These are phyloP conservation scores for Alternaria gaisen DNA, from an alignment of 2,329 filamentous ascomycete species.

Conservation along the genomic window DNA sequence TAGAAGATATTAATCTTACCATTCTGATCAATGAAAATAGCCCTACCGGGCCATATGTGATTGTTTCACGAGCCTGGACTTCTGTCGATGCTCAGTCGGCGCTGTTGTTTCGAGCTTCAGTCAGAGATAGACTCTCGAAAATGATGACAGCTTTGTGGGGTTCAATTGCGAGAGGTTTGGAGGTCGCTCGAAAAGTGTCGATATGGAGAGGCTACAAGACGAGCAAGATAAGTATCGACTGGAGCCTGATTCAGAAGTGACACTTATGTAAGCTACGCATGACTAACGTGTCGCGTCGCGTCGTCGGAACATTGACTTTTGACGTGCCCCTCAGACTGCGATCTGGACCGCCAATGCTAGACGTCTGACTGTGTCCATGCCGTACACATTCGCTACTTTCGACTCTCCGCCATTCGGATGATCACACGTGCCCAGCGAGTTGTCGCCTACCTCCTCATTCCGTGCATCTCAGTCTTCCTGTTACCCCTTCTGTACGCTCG, in stretches of 20 bases:
- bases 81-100: neutral
- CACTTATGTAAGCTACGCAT: neutral
- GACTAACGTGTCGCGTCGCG: neutral
- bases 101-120: too few relatives aligned
- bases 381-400: neutral
- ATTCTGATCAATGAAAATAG: neutral
- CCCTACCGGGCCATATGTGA: neutral
- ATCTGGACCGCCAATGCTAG: neutral
- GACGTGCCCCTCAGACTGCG: neutral
- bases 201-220: neutral
- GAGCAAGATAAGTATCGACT: neutral
- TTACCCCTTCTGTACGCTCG: neutral
- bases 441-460: constrained; percentile 5
- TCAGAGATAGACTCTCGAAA: neutral
- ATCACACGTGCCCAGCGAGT: constrained; percentile 1
- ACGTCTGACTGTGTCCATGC: neutral
- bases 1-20: neutral
- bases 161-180: neutral
- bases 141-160: neutral
- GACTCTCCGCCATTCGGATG: constrained; percentile 4
- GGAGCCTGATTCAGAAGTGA: neutral
- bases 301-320: neutral
- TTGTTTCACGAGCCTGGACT: too few relatives aligned
- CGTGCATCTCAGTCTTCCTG: constrained; percentile 2
- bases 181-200: neutral